Conservation (phyloP, 441 rosid species). For the Eugenia klotzschiana region DNA sequence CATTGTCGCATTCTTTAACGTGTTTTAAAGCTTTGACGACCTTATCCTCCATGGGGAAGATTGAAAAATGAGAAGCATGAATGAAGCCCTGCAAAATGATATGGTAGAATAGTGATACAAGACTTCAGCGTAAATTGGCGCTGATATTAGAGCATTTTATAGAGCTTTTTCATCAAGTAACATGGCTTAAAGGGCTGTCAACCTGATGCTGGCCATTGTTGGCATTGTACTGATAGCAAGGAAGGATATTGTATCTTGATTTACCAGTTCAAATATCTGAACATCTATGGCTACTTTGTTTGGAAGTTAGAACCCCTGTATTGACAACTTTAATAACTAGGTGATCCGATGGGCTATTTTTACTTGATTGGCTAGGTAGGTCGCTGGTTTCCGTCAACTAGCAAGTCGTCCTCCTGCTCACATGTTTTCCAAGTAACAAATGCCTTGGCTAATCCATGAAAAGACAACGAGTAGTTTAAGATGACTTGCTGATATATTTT, state of each 20-base stretch:
- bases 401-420: neutral
- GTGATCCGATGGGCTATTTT: neutral
- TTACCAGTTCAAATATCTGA: neutral
- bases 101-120: neutral
- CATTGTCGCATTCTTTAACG: neutral
- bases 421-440: neutral
- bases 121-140: neutral
- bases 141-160: neutral
- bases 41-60: neutral
- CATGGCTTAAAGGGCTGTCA: neutral
- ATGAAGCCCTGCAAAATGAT: neutral
- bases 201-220: neutral
- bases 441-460: neutral
- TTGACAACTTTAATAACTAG: neutral
- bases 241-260: neutral
- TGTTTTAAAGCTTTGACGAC: neutral
- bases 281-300: neutral
- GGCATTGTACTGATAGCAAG: neutral
- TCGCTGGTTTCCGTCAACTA: neutral
- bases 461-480: neutral
- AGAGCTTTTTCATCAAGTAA: neutral
- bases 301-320: neutral
- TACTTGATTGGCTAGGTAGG: neutral
- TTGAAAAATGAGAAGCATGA: neutral
- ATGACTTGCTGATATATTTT: neutral